Base-by-base conservation (phyloP, 371 early-diverging fungal genomes). In the Apophysomyces trapeziformis region DNA sequence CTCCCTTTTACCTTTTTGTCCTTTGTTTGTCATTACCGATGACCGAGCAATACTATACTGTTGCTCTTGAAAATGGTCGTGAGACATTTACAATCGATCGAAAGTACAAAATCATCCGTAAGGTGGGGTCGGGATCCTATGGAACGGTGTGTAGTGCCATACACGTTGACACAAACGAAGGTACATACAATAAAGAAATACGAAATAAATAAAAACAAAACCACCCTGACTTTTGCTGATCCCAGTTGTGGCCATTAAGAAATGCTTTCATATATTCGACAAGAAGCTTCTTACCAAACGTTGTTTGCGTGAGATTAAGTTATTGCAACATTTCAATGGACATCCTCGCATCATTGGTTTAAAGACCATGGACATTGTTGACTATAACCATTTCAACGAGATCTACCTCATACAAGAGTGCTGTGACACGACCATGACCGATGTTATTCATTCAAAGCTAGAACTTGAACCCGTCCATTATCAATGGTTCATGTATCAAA, bases 341-440 rank as follows among this genome's bases (percentile, higher is more conserved):
- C 92, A 92, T 71, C 89, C 90, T 43, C 91, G 89, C 64, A 93
- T 93, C 64, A 91, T 90, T 65, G 85, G 86, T 50, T 75, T 93
- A 47, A 72, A 84, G 60, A 89, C 87, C 59, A 82, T 93, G 74
- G 90, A 91, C 63, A 88, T 90, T 54, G 86, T 87, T 16, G 84
- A 91, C 71, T 72, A 80, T 58, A 71, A 72, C 38, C 69, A 79
- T 65, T 93, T 92, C 62, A 89, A 92, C 72, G 93, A 93, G 70
- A 83, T 93, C 21, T 89, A 87, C 36, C 60, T 83, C 18, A 68
- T 76, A 44, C 75, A 91, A 63, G 87, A 89, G 68, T 85, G 95
- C 63, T 95, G 95, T 89, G 96, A 96, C 73, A 95, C 96, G 38
- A 96, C 95, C 63, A 79, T 96, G 73, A 93, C 93, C 71, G 96